phyloP scores from a whole-genome alignment of 148 eudicot species.

The Vaccinium myrtillus region DNA sequence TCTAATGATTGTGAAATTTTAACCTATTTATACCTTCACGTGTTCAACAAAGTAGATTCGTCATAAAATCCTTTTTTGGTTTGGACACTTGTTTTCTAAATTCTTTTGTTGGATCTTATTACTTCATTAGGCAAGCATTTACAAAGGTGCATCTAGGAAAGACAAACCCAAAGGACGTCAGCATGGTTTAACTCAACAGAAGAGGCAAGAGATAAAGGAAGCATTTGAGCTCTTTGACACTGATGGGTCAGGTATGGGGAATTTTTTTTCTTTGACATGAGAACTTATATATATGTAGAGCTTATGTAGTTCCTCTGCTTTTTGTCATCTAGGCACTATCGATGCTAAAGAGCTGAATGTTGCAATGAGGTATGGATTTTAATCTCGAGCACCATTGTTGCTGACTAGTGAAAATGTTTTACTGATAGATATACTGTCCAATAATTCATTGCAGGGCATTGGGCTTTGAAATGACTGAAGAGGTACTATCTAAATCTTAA shows the following conservation, averaged over 20 bases:
- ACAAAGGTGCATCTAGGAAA: slow-evolving; percentile 41
- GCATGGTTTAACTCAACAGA: slow-evolving; percentile 70
- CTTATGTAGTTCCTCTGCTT: neutral
- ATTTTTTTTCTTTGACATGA: neutral
- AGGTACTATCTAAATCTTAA: slow-evolving; percentile 46
- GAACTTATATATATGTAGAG: neutral
- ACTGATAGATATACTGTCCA: neutral
- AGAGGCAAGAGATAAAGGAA: slow-evolving; percentile 90
- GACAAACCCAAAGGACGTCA: slow-evolving; percentile 76
- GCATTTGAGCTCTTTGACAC: slow-evolving; percentile 96
- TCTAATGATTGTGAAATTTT: neutral
- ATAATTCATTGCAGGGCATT: slow-evolving; percentile 61
- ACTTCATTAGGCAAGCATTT: slow-evolving; percentile 26
- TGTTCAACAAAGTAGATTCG: neutral
- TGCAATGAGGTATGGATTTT: slow-evolving; percentile 77
- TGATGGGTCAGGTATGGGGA: slow-evolving; percentile 80
- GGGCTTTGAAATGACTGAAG: slow-evolving; percentile 93
- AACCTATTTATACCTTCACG: neutral
- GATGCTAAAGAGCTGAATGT: slow-evolving; percentile 74
- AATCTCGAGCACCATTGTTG: neutral
- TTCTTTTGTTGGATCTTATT: neutral
- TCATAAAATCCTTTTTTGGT: neutral
- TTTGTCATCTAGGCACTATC: slow-evolving; percentile 47
- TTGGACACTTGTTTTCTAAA: neutral
- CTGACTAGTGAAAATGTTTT: neutral